phyloP scores from a whole-genome alignment of 257 asterid genomes.

The Craterostigma plantagineum region DNA sequence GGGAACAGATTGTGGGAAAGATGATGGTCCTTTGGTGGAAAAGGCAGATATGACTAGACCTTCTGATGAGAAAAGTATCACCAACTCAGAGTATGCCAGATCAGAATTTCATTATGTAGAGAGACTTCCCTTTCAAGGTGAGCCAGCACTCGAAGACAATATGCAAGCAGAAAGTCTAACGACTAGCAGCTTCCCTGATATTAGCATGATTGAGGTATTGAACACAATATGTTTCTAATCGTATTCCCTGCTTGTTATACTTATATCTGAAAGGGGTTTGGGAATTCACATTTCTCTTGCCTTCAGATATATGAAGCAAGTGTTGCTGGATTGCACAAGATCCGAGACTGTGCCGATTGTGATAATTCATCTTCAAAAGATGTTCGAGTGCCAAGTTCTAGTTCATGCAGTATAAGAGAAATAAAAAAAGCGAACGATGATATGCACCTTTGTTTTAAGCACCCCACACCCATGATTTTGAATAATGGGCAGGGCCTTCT shows the following conservation, averaged over 20 bases:
- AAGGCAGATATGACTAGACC: background rate
- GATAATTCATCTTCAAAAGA: no score
- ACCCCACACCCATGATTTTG: slow-evolving; percentile 10
- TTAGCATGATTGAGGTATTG: slow-evolving; percentile 17
- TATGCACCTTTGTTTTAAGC: slow-evolving; percentile 14
- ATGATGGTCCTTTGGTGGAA: slow-evolving; percentile 15
- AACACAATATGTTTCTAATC: background rate
- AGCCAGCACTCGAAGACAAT: slow-evolving; percentile 13
- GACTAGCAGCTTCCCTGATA: slow-evolving; percentile 17
- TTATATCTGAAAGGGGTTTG: slow-evolving; percentile 4
- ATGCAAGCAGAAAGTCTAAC: slow-evolving; percentile 13
- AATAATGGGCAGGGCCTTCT: slow-evolving; percentile 23
- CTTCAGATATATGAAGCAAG: slow-evolving; percentile 17
- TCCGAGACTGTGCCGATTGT: no score
- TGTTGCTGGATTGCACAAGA: slow-evolving; percentile 12
- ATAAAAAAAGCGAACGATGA: slow-evolving; percentile 14
- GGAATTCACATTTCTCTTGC: slow-evolving; percentile 10
- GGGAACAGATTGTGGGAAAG: slow-evolving; percentile 11
- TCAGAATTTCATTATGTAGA: slow-evolving; percentile 8
- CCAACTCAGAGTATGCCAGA: slow-evolving; percentile 14
- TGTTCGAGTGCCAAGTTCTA: no score
- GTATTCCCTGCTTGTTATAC: no score
- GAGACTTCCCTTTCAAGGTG: slow-evolving; percentile 11
- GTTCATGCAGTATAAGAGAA: slow-evolving; percentile 15
- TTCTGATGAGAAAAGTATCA: no score